Evolutionary conservation across 1,284 basidiomycete species (phyloP), one percentile per base, ranked within the genome.

Genomic region (Cryptococcus sp.): DNA sequence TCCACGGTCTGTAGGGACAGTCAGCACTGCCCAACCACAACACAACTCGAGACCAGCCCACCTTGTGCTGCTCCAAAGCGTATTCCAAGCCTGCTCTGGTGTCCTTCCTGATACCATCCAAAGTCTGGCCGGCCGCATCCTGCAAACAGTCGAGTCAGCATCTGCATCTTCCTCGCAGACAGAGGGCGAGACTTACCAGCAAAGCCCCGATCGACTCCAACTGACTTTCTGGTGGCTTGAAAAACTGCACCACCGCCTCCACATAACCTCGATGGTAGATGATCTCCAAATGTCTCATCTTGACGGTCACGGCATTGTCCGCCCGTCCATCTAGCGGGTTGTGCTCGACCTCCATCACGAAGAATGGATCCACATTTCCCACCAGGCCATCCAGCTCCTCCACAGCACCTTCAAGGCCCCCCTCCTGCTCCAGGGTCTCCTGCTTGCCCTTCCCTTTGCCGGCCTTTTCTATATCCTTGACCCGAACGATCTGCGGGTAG

Each of bases 231-330:
- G 96, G 94, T 2, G 96, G 96, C 72, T 87, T 91, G 79, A 99
- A 89, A 80, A 99, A 99, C 60, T 82, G 84, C 63, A 90, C 87
- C 39, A 98, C 84, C 2, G 89, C 89, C 79, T 98, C 95, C 42
- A 98, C 83, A 73, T 97, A 98, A 37, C 90, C 89, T 67, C 83
- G 85, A 73, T 98, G 93, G 71, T 99, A 99, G 55, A 99, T 90
- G 65, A 99, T 91, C 77, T 99, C 95, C 86, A 97, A 89, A 68
- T 95, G 91, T 6, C 93, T 85, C 88, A 99, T 91, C 57, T 86
- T 87, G 53, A 97, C 84, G 6, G 88, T 89, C 54, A 98, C 79
- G 0, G 88, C 92, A 68, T 84, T 96, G 74, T 98, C 95, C 37
- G 97, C 94, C 45, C 91, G 85, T 52, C 88, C 87, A 74, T 98